Evolutionary conservation across 1,139 yeast genomes (phyloP).

Genomic region (Geotrichum fermentans): DNA sequence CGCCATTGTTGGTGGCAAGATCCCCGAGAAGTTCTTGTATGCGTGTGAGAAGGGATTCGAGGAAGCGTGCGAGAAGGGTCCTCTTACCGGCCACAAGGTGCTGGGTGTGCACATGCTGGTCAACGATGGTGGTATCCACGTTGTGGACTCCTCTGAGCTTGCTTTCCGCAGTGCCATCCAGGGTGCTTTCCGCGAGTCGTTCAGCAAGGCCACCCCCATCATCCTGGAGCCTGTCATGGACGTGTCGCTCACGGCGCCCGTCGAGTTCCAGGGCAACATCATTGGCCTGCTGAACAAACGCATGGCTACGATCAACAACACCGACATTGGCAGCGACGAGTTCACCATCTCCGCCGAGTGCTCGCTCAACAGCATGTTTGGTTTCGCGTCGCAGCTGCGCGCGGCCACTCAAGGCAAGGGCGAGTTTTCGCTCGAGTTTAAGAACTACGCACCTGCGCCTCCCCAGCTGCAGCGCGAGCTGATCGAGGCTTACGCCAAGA

Average conservation of each 20-base stretch:
- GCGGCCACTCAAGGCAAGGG: conserved; percentile 99
- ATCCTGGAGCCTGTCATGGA: conserved; percentile 95
- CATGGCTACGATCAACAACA: conserved; percentile 88
- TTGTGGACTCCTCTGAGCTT: conserved; percentile 94
- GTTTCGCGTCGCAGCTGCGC: conserved; percentile 90
- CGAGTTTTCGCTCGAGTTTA: conserved; percentile 91
- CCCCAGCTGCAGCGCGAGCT: conserved; percentile 88
- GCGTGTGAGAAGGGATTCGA: conserved; percentile 97
- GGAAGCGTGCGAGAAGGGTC: conserved; percentile 94
- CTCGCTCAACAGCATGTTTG: conserved; percentile 91
- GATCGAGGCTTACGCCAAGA: conserved; percentile 75
- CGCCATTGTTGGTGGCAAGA: conserved; percentile 93
- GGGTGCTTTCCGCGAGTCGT: conserved; percentile 90
- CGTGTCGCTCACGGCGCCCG: conserved; percentile 88
- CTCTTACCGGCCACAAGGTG: conserved; percentile 89
- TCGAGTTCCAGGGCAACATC: conserved; percentile 91
- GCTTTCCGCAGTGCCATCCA: conserved; percentile 91
- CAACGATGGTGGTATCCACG: conserved; percentile 96
- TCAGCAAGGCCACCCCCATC: conserved; percentile 76
- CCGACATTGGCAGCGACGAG: conserved; percentile 91
- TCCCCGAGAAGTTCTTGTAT: conserved; percentile 86
- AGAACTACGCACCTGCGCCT: conserved; percentile 84
- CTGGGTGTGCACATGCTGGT: conserved; percentile 89
- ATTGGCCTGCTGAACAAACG: conserved; percentile 89
- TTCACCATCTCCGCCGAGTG: conserved; percentile 92